Evolutionary conservation across 345 rosid genomes (phyloP), one percentile per base, ranked within the genome.

Genomic region (Nasturtium officinale): DNA sequence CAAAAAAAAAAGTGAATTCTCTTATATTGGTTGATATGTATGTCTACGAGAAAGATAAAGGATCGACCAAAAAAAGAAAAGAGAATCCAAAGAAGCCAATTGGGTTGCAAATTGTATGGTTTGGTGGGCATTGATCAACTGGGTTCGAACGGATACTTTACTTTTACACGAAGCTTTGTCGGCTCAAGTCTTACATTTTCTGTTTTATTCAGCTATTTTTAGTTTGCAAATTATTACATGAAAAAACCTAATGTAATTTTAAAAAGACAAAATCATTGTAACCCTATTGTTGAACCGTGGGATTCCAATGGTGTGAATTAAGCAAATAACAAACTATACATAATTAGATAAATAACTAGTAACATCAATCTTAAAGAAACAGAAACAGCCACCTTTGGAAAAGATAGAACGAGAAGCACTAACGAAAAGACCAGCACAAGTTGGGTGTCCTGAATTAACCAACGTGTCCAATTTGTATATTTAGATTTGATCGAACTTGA

Each of bases 161-260:
- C 61, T 59, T 74, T 66, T 56, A 74, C 61, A 74, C 37, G 10
- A 68, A 42, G 15, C 63, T 13, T 29, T 75, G 74, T 75, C 79
- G 74, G 69, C 35, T 65, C 50, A 46, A 53, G 48, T 64, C 35
- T 73, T 54, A 54, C 57, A 15, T 54, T 64, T 64, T 23, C 57
- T 60, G n/a, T 61, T 43, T 18, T 45, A 9, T 65, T 8, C 17
- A 42, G 4, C 10, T 45, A 5, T 43, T 17, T 12, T 42, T 18
- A 38, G 3, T 25, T 10, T 67, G 38, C 25, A 51, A 48, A 35
- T 9, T 52, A 35, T 37, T 32, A 57, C 62, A 16, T 6, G 61
- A 16, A 7, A 7, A 30, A 12, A 37, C 12, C 18, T 42, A 42
- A 2, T 13, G 47, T 13, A 42, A 42, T n/a, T 5, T 5, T 42